Base-by-base conservation (phyloP, 2,329 filamentous ascomycete species). In the Pestalotiopsis fici region DNA sequence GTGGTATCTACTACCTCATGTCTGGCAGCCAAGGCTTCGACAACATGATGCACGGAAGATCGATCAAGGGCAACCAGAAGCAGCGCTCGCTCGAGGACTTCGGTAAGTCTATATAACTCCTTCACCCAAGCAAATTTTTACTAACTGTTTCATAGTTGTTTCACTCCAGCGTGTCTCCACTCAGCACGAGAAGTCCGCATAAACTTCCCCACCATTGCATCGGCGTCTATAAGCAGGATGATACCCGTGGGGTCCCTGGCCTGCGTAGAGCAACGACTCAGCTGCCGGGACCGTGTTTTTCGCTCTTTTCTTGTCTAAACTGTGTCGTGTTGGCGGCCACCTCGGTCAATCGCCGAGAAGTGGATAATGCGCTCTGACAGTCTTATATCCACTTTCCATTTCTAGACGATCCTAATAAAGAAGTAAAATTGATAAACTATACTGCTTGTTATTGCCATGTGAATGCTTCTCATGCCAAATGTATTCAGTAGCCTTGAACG, bases 41-140 rank as follows among this genome's bases (percentile, higher is more conserved):
- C 83, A 95, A 96, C 84, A 86, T 97, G 71, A 96, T 97, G 92
- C 93, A 97, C 83, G 93, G 93, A 78, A 95, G 95, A 85, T 92
- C 90, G 70, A 89, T 89, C 72, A 94, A 94, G 87, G 90, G 91
- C 81, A 91, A 89, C 82, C 87, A 91, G 82, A 95, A 93, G 87
- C 93, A 95, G 83, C 88, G 93, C 74, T 93, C 91, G 59, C 87
- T 95, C 71, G 94, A 97, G 85, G 93, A 97, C 84, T 97, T 97
- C 77, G 90, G 91, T 94, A 90, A 88, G 90, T 86, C 73, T 69
- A 68, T 43, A 28, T 59, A 18, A 43, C n/a, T 67, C 50, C 47
- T 11, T 31, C 65, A 23, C 69, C 7, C 54, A 27, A 54, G 57
- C 59, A 21, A 56, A 18, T 27, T 64, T 65, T 67, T 66, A 74